phyloP scores from a whole-genome alignment of 129 eudicot species.

The Chrysanthemum makinoi region DNA sequence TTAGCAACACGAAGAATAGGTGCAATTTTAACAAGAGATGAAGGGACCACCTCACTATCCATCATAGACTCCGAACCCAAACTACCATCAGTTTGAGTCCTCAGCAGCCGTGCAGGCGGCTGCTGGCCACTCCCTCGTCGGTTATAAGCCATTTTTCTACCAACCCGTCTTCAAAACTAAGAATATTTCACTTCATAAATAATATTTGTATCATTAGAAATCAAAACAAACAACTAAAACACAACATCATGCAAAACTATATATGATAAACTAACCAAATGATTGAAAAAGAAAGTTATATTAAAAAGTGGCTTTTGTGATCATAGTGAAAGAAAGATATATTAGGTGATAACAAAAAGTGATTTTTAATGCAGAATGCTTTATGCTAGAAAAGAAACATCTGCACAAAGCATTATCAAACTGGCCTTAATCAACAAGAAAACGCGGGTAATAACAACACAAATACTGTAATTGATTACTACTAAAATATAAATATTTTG shows the following conservation, averaged over 20 bases:
- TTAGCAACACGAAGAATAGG: slow-evolving; percentile 97
- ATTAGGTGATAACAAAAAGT: slow-evolving; percentile 16
- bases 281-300: slow-evolving; percentile 17
- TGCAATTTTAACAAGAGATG: slow-evolving; percentile 78
- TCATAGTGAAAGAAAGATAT: slow-evolving; percentile 16
- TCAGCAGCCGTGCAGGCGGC: slow-evolving; percentile 53
- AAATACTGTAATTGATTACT: slow-evolving; percentile 19
- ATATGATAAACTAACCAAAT: slow-evolving; percentile 16
- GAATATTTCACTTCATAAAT: too few relatives aligned
- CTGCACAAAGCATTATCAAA: slow-evolving; percentile 28
- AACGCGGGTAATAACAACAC: slow-evolving; percentile 34
- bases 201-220: background rate
- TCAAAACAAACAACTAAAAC: background rate
- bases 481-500: background rate
- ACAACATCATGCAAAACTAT: slow-evolving; percentile 3
- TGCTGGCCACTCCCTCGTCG: slow-evolving; percentile 56
- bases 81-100: slow-evolving; percentile 73
- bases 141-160: slow-evolving; percentile 59
- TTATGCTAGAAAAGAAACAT: slow-evolving; percentile 20
- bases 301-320: slow-evolving; percentile 24
- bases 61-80: slow-evolving; percentile 70
- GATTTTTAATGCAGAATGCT: slow-evolving; percentile 21
- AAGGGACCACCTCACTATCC: slow-evolving; percentile 94
- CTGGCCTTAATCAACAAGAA: slow-evolving; percentile 36
- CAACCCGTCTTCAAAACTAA: slow-evolving; percentile 8